Evolutionary conservation across 1,284 basidiomycete genomes (phyloP), one percentile per base, ranked within the genome.

Genomic region (Austroboletus rostrupii): DNA sequence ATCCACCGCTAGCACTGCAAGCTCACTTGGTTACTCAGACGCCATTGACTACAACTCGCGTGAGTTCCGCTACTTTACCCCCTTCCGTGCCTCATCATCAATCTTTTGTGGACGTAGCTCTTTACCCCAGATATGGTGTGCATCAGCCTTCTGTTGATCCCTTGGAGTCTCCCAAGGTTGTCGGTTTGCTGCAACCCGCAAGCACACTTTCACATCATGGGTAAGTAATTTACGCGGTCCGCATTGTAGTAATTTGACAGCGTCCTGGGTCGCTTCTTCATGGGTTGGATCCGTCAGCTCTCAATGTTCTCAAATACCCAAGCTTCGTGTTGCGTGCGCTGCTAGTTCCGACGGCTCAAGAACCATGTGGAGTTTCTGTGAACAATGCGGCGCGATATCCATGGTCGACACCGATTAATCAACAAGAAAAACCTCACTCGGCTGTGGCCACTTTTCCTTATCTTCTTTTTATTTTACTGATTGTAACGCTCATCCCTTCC

Each of bases 361-460:
- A 58, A 83, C 87, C 26, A 90, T 91, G 84, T 91, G 87, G 87
- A 85, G 83, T 58, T 83, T 86, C 66, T 91, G 88, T 68, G 85
- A 90, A 75, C 78, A 89, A 73, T 91, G 88, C 65, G 88, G 88
- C 68, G 83, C 88, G 50, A 89, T 91, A 67, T 87, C 87, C 60
- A 90, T 90, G 83, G 85, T 91, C 69, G 83, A 88, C 66, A 77
- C 75, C 67, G 83, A 87, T 67, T 85, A 70, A 70, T 47, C 31
- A 32, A 29, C 43, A 14, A 52, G 36, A 14, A 45, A 45, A 21
- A 17, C 12, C 40, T 47, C 40, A 45, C 47, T 29, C 26, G 45
- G 50, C 52, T 50, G 46, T 37, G 20, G 53, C 46, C 53, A 43
- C 37, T 21, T 23, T 53, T 68, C 57, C 54, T 68, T 66, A 64